Evolutionary conservation across 768 basidiomycete species (phyloP).

Genomic region (Pisolithus sp.): DNA sequence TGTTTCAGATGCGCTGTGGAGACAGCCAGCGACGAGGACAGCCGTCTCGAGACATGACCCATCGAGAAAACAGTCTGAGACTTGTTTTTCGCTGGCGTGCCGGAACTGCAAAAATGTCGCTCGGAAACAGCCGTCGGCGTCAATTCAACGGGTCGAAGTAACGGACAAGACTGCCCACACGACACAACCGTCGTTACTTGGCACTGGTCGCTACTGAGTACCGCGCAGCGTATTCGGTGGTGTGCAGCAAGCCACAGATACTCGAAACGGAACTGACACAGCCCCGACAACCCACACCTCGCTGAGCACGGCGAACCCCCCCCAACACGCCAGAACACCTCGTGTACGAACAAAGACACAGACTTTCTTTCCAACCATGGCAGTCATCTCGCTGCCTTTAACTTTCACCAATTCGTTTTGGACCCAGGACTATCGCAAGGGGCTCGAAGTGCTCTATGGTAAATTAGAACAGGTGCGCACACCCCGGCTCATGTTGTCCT

Average conservation of each 20-base stretch:
- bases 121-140: too few relatives aligned
- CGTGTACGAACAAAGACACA: not conserved
- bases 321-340: not conserved
- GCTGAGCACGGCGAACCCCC: not conserved
- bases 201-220: not conserved
- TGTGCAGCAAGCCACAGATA: not conserved
- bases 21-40: slow-evolving; percentile 28
- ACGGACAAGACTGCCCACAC: too few relatives aligned
- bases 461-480: slow-evolving; percentile 70
- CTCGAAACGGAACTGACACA: not conserved
- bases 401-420: slow-evolving; percentile 91
- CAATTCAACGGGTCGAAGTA: too few relatives aligned
- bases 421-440: slow-evolving; percentile 84
- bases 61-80: slow-evolving; percentile 27
- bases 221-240: too few relatives aligned
- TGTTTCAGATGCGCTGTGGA: too few relatives aligned
- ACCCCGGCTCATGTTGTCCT: not conserved
- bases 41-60: slow-evolving; percentile 56
- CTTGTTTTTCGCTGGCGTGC: not conserved
- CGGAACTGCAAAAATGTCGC: too few relatives aligned
- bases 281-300: not conserved
- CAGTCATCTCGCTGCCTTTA: slow-evolving; percentile 83
- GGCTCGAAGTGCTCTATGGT: slow-evolving; percentile 68
- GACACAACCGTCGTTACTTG: not conserved
- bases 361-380: slow-evolving; percentile 44